Evolutionary conservation across 192 early-diverging fungal genomes (phyloP).

Genomic region (Spinellus fusiger): DNA sequence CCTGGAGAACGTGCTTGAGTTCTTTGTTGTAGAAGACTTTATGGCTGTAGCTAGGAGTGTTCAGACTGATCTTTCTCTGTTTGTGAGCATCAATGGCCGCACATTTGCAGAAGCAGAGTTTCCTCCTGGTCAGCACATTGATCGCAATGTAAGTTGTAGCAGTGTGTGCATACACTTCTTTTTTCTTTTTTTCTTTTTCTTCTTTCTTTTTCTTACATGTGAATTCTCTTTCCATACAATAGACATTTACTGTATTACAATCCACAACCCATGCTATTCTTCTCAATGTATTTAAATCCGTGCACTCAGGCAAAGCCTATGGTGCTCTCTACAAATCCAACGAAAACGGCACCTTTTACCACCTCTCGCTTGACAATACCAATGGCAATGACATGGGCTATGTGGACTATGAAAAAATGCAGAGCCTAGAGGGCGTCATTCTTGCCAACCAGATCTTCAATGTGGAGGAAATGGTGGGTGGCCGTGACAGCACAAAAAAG

Average conservation of each 20-base stretch:
- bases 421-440: conserved; percentile 78
- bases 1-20: conserved; percentile 59
- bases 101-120: conserved; percentile 70
- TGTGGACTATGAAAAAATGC: conserved; percentile 92
- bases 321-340: conserved; percentile 88
- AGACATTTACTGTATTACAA: conserved; percentile 80
- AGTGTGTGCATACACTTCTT: conserved; percentile 2
- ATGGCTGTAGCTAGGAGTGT: conserved; percentile 63
- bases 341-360: conserved; percentile 76
- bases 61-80: conserved; percentile 49
- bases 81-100: conserved; percentile 70
- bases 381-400: conserved; percentile 66
- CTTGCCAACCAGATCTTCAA: conserved; percentile 87
- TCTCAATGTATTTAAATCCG: conserved; percentile 68
- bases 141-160: conserved; percentile 49
- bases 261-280: conserved; percentile 74
- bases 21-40: conserved; percentile 68
- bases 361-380: conserved; percentile 67
- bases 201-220: conserved; percentile 10
- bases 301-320: conserved; percentile 40
- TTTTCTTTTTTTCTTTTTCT: conserved; percentile 8
- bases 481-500: conserved; percentile 50
- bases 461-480: conserved; percentile 49
- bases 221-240: not conserved
- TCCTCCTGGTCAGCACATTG: conserved; percentile 73